These are phyloP conservation scores for Panaeolus papilionaceus DNA, from an alignment of 768 basidiomycete genomes.

Conservation along the genomic window DNA sequence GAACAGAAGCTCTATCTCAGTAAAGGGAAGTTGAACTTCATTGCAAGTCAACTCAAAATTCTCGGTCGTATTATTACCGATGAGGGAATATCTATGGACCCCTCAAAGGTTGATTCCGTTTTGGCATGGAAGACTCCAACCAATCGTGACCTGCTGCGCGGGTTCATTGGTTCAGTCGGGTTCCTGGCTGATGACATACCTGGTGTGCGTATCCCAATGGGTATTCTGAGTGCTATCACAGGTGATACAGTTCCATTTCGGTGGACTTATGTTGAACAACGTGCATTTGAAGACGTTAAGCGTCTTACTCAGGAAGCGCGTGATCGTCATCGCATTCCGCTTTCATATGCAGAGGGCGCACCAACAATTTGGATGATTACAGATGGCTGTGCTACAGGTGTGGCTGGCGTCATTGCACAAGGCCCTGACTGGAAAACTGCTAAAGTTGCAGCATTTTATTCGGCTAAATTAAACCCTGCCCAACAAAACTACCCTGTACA, in stretches of 20 bases:
- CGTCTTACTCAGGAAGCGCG: slow-evolving; percentile 19
- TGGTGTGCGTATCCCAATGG: slow-evolving; percentile 41
- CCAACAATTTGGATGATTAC: slow-evolving; percentile 33
- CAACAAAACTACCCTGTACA: slow-evolving; percentile 47
- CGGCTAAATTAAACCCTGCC: slow-evolving; percentile 38
- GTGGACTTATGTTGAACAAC: slow-evolving; percentile 32
- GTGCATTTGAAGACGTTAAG: slow-evolving; percentile 41
- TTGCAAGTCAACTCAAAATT: slow-evolving; percentile 35
- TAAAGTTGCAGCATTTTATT: slow-evolving; percentile 37
- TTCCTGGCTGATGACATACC: slow-evolving; percentile 39
- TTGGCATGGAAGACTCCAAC: slow-evolving; percentile 38
- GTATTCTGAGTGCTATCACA: slow-evolving; percentile 31
- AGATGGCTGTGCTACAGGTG: slow-evolving; percentile 34
- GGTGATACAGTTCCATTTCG: slow-evolving; percentile 30
- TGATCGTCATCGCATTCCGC: slow-evolving; percentile 28
- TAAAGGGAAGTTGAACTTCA: slow-evolving; percentile 37
- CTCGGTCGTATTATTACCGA: slow-evolving; percentile 34
- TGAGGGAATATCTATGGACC: slow-evolving; percentile 45
- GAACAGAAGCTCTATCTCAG: slow-evolving; percentile 42
- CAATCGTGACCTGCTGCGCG: slow-evolving; percentile 34
- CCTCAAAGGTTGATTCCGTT: slow-evolving; percentile 43
- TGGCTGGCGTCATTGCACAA: slow-evolving; percentile 32
- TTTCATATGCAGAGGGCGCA: slow-evolving; percentile 24
- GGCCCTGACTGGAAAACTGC: slow-evolving; percentile 29
- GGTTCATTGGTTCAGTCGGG: slow-evolving; percentile 33